These are phyloP conservation scores for Daldinia vernicosa DNA, from an alignment of 495 filamentous ascomycete genomes.

Conservation along the genomic window DNA sequence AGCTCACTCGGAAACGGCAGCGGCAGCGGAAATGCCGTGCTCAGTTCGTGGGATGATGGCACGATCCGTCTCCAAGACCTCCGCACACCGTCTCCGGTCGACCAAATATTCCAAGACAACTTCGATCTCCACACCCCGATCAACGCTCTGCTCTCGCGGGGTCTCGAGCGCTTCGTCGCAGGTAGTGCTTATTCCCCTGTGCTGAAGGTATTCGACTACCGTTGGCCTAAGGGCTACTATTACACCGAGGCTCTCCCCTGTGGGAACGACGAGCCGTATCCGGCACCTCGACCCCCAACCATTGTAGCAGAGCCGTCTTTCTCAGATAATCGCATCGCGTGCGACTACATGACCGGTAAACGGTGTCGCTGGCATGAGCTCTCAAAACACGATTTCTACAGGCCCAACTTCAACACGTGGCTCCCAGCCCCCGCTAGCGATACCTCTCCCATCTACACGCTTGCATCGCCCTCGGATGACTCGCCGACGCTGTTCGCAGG, in stretches of 20 bases:
- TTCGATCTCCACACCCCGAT: conserved; percentile 51
- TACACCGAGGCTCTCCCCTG: conserved; percentile 56
- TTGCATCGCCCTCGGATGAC: conserved; percentile 52
- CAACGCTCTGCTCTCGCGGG: conserved; percentile 54
- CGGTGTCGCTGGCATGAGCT: conserved; percentile 55
- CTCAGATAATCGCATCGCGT: conserved; percentile 25
- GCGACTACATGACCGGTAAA: conserved; percentile 41
- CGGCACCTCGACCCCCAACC: conserved; percentile 42
- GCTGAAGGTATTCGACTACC: conserved; percentile 60
- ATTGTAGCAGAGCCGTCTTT: conserved; percentile 29
- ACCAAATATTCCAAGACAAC: conserved; percentile 56
- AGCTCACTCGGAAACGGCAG: conserved; percentile 32
- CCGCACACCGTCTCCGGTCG: conserved; percentile 48
- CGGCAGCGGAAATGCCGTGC: conserved; percentile 49
- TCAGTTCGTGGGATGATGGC: conserved; percentile 59
- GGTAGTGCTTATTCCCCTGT: conserved; percentile 47
- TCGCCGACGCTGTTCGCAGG: conserved; percentile 56
- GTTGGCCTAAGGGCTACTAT: conserved; percentile 55
- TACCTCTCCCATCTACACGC: conserved; percentile 49
- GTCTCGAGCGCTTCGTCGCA: conserved; percentile 55
- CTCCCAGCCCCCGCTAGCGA: conserved; percentile 35
- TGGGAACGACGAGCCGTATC: conserved; percentile 44
- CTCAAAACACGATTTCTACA: conserved; percentile 51
- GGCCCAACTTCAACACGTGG: conserved; percentile 55
- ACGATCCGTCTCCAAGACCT: conserved; percentile 57